phyloP scores from a whole-genome alignment of 139 green algal genomes.

The Tetradesmus obliquus region DNA sequence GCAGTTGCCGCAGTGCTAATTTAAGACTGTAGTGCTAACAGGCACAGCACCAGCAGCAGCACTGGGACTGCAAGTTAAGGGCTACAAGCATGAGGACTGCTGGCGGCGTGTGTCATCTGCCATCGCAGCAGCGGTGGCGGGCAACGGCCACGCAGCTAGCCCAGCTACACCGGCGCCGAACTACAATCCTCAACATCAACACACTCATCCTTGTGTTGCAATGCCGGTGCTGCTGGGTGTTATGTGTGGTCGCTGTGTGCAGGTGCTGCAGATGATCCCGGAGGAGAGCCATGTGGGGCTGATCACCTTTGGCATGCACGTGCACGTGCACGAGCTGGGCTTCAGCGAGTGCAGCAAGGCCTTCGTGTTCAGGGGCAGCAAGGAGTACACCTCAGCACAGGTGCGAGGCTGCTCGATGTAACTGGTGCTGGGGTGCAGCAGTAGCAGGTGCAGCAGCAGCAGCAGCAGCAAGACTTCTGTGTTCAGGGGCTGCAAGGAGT shows the following conservation, averaged over 20 bases:
- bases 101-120: too few species aligned
- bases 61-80: background rate
- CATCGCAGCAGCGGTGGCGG: too few species aligned
- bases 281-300: slow-evolving; percentile 82
- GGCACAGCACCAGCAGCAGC: background rate
- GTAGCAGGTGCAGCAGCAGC: background rate
- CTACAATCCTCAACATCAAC: too few species aligned
- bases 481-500: slow-evolving; percentile 94
- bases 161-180: too few species aligned
- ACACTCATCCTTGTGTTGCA: background rate
- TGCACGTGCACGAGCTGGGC: slow-evolving; percentile 98
- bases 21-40: background rate
- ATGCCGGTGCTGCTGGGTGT: background rate
- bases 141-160: too few species aligned
- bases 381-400: slow-evolving; percentile 85
- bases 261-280: slow-evolving; percentile 73
- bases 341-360: slow-evolving; percentile 90
- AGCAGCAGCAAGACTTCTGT: slow-evolving; percentile 63
- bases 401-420: background rate
- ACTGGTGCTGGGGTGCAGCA: background rate
- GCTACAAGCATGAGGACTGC: too few species aligned
- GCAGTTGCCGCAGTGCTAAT: background rate
- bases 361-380: slow-evolving; percentile 95
- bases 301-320: slow-evolving; percentile 96
- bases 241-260: background rate